A percentile compares a stretch with the other conserved stretches of the same genome.
phyloP scores from a whole-genome alignment of 164 flowering plant genomes.

The Pachysandra terminalis region DNA sequence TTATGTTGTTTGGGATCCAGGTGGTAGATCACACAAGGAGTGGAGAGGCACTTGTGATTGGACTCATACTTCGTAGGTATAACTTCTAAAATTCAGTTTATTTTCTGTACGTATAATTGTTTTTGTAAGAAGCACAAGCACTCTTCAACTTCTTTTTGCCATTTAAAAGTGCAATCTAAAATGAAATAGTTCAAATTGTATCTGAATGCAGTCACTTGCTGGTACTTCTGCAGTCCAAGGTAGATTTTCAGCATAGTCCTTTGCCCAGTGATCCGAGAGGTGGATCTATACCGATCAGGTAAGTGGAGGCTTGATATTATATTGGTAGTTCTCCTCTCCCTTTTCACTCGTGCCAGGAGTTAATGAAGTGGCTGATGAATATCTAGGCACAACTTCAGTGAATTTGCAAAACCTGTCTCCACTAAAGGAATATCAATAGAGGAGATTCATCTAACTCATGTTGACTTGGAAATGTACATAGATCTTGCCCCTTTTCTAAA shows the following conservation, averaged over 20 bases:
- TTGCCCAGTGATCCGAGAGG: constrained; percentile 60
- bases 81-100: not conserved
- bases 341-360: constrained; percentile 3
- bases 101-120: not conserved
- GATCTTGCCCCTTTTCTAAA: constrained; percentile 94
- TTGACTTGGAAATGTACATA: constrained; percentile 96
- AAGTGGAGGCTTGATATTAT: constrained; percentile 10
- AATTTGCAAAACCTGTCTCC: constrained; percentile 92
- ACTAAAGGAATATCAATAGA: constrained; percentile 78
- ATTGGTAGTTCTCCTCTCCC: not conserved
- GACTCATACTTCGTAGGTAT: constrained; percentile 90
- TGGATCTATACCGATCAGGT: constrained; percentile 65
- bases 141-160: too few relatives aligned
- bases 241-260: constrained; percentile 92
- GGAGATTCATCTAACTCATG: constrained; percentile 74
- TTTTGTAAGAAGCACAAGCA: not conserved
- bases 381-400: constrained; percentile 72
- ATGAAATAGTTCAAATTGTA: constrained; percentile 13
- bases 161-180: not conserved
- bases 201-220: constrained; percentile 70
- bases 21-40: constrained; percentile 76
- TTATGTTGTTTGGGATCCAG: constrained; percentile 27
- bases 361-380: constrained; percentile 1
- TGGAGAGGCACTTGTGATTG: constrained; percentile 84
- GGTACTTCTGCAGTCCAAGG: constrained; percentile 88